Base-by-base conservation (phyloP, 257 asterid genomes). In the Solanum medicagineum region DNA sequence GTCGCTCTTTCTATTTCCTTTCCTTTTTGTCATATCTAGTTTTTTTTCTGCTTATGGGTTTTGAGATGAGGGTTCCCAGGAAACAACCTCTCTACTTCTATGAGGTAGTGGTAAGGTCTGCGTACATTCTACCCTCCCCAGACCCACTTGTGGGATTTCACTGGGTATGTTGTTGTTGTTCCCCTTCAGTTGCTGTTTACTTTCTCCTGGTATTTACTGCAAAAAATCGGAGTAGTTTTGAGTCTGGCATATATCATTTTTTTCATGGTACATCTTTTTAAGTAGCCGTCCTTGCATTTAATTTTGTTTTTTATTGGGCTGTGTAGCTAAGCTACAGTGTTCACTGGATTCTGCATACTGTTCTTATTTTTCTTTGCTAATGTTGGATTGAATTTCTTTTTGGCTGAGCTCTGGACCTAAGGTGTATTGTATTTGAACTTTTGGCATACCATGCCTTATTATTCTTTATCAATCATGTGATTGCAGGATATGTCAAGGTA, bases 401-500 rank as follows among this genome's bases (percentile, higher is more conserved):
- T 53, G 65, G 83, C 40, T 77, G 17, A 29, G 17, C 63, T 77
- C 49, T 77, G 65, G 53, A 26, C 20, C 81, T 73, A 73, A 73
- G 81, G 54, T 45, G 81, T 73, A 73, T 20, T 26, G 1, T 12
- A 1, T 73, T n/a, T 2, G 29, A 20, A 6, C 81, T 44, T 20
- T 73, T 15, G 22, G 26, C 24, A 51, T 53, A n/a, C 83, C 45
- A 26, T 51, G 83, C 83, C 83, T 53, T 16, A 77, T 77, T 77
- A 49, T 75, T 7, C 51, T 51, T 62, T 49, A 10, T 26, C 11
- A 14, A 51, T 51, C 1, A 24, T 49, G 83, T 77, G 47, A 53
- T 84, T 87, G 74, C 85, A 94, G 98, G 98, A 95, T 79, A 90
- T 93, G 94, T 87, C 98, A 24, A 93, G 98, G 90, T 94, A 96